Base-by-base conservation (phyloP, 2,329 filamentous ascomycete species). In the Sarocladium strictum region DNA sequence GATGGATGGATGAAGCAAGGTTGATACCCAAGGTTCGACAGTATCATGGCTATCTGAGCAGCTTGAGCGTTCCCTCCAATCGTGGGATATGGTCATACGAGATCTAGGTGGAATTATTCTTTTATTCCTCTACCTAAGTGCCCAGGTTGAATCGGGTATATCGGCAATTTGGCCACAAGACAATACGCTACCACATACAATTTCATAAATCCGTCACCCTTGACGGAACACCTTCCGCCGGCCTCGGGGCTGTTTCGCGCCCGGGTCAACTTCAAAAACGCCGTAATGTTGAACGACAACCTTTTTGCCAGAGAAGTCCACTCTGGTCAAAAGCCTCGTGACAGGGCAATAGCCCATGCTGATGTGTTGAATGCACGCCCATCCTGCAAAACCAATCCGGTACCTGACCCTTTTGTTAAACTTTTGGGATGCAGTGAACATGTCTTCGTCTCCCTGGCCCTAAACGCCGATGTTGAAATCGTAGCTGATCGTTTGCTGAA, bases 401-500 rank as follows among this genome's bases (percentile, higher is more conserved):
- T 53, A 40, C 64, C 65, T 62, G 60, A 65, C 62, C 63, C 63
- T 57, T 59, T 51, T 51, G 47, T 51, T 68, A 61, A 65, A 64
- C 59, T 69, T 70, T 72, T 68, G 62, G 63, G 63, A 66, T 69
- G 63, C 62, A 65, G 62, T 67, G 65, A 63, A 67, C 62, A 65
- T 63, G 65, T 60, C 61, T 58, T 67, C 64, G 63, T 68, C 69
- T 59, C 62, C 64, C 64, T 67, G 65, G 65, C 61, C 66, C 65
- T 63, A 72, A 78, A 79, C 76, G 76, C 76, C 77, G 77, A 79
- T 80, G 77, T 80, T 80, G 77, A 80, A 75, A 78, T 79, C 76
- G 76, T 76, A 71, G 70, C 68, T 69, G 69, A 65, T 40, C 21
- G 27, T 50, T 67, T 64, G 45, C 61, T 62, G 68, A 66, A 64